phyloP scores from a whole-genome alignment of 2,329 filamentous ascomycete genomes.

The Pseudogymnoascus sp. region DNA sequence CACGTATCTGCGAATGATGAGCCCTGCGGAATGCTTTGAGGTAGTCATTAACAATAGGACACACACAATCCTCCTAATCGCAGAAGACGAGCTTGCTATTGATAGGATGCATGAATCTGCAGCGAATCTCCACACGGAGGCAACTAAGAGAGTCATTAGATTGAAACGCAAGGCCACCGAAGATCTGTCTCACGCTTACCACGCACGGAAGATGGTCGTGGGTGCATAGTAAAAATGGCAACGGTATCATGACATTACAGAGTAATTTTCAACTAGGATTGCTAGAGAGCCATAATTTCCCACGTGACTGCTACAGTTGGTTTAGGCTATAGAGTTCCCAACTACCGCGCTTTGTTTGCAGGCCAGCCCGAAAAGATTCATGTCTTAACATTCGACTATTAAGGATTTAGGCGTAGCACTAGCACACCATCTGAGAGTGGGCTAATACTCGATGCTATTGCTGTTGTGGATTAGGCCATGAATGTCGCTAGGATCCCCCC shows the following conservation, averaged over 20 bases:
- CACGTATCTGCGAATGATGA: background rate
- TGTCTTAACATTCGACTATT: no score
- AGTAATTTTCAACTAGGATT: background rate
- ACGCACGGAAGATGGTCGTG: background rate
- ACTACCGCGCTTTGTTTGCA: no score
- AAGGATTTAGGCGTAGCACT: no score
- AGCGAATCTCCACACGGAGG: background rate
- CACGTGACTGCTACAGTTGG: background rate
- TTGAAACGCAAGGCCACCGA: background rate
- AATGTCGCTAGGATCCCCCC: no score
- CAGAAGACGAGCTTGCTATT: background rate
- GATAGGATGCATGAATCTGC: background rate
- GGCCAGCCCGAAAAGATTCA: no score
- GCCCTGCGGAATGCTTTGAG: background rate
- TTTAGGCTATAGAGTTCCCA: no score
- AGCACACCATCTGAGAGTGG: no score
- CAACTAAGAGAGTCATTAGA: background rate
- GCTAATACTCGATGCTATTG: no score
- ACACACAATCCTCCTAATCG: background rate
- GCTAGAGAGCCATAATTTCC: background rate
- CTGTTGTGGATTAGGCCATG: no score
- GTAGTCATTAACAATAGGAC: background rate
- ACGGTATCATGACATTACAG: background rate
- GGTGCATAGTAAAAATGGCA: background rate
- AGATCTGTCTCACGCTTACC: background rate